These are phyloP conservation scores for Aspergillus sp. DNA, from an alignment of 2,329 filamentous ascomycete genomes.

Conservation along the genomic window DNA sequence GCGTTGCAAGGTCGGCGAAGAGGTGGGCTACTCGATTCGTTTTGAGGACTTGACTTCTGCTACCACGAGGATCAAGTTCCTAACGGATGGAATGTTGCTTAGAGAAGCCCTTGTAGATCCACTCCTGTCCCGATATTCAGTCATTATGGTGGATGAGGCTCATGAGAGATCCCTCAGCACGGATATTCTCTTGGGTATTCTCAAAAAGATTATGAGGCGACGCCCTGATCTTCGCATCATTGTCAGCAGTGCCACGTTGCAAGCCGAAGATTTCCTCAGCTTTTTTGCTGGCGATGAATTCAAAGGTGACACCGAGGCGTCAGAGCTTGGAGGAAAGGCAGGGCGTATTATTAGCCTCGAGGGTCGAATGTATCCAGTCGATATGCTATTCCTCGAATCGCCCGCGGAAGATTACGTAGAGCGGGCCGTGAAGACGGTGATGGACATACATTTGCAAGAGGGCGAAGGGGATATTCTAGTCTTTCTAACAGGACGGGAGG, in stretches of 20 bases:
- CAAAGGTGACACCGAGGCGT: slow-evolving; percentile 26
- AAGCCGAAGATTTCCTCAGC: slow-evolving; percentile 73
- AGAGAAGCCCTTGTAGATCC: slow-evolving; percentile 91
- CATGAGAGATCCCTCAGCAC: slow-evolving; percentile 91
- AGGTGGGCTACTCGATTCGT: slow-evolving; percentile 85
- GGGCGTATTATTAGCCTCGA: slow-evolving; percentile 74
- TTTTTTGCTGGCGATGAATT: slow-evolving; percentile 59
- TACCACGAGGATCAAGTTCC: slow-evolving; percentile 81
- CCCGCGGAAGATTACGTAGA: slow-evolving; percentile 83
- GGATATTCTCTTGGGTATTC: slow-evolving; percentile 76
- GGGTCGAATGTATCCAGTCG: slow-evolving; percentile 80
- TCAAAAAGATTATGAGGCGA: slow-evolving; percentile 81
- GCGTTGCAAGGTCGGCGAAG: slow-evolving; percentile 75
- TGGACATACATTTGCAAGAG: slow-evolving; percentile 79
- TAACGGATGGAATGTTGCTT: slow-evolving; percentile 87
- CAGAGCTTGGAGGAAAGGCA: slow-evolving; percentile 33
- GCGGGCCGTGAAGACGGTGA: slow-evolving; percentile 69
- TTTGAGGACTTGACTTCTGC: slow-evolving; percentile 87
- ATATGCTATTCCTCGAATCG: slow-evolving; percentile 68
- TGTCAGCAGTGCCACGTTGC: slow-evolving; percentile 85
- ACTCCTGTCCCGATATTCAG: slow-evolving; percentile 78
- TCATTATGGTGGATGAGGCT: slow-evolving; percentile 96
- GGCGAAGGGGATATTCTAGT: slow-evolving; percentile 77
- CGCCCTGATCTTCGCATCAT: slow-evolving; percentile 77
- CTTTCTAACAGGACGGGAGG: slow-evolving; percentile 85